Percentiles rank a stretch among this genome's conserved stretches.
phyloP scores from a whole-genome alignment of 352 stramenopile genomes.

The Phytophthora brassicae region DNA sequence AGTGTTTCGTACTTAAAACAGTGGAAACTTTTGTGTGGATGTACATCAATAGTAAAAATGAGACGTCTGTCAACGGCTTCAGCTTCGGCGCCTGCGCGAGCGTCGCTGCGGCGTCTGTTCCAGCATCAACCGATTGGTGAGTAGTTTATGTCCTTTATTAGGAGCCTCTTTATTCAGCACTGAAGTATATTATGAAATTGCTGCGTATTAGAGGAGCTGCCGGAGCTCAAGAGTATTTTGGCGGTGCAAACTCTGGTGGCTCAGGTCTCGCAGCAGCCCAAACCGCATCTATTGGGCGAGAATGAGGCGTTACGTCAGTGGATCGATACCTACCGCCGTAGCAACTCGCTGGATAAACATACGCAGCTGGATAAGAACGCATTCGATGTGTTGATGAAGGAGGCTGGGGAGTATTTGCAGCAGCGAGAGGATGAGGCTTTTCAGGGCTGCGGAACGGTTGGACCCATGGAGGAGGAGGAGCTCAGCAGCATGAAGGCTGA shows the following conservation, averaged over 20 bases:
- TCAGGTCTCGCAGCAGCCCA: conserved; percentile 32
- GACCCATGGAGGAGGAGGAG: conserved; percentile 38
- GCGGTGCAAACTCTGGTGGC: conserved; percentile 55
- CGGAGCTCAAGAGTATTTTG: conserved; percentile 60
- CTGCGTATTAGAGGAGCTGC: conserved; percentile 35
- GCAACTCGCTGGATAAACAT: conserved; percentile 11
- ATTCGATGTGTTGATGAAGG: conserved; percentile 54
- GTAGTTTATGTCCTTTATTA: background rate
- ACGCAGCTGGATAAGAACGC: conserved; percentile 42
- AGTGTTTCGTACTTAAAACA: conserved; percentile 25
- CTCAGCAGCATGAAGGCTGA: conserved; percentile 19
- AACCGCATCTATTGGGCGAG: conserved; percentile 22
- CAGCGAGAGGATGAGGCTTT: conserved; percentile 44
- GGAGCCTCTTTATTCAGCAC: background rate
- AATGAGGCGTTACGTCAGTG: conserved; percentile 27
- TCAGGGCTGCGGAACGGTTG: conserved; percentile 37
- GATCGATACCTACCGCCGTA: conserved; percentile 29
- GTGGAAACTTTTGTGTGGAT: conserved; percentile 13
- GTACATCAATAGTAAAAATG: conserved; percentile 30
- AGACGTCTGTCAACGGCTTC: conserved; percentile 33
- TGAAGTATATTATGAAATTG: conserved; percentile 1
- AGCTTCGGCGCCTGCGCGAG: conserved; percentile 18
- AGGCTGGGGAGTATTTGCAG: conserved; percentile 46
- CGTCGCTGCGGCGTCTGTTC: conserved; percentile 38
- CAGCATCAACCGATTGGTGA: conserved; percentile 40